These are phyloP conservation scores for Scutellaria minor DNA, from an alignment of 257 asterid species.

Conservation along the genomic window DNA sequence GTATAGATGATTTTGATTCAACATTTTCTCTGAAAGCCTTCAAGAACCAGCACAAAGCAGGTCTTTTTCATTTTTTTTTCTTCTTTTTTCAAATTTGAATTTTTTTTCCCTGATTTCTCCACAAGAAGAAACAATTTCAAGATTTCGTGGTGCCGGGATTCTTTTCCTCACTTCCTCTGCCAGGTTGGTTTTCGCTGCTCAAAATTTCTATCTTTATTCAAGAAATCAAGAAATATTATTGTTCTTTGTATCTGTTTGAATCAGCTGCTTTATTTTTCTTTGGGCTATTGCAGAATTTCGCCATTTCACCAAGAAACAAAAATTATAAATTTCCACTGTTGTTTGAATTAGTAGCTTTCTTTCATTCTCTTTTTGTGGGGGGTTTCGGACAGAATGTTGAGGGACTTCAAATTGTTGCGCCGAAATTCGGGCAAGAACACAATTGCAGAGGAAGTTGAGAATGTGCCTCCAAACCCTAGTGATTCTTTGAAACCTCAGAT, in stretches of 20 bases:
- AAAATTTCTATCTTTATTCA: conserved; percentile 17
- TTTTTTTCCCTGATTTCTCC: conserved; percentile 3
- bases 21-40: conserved; percentile 23
- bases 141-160: conserved; percentile 54
- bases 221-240: conserved; percentile 14
- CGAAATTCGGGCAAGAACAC: conserved; percentile 67
- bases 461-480: conserved; percentile 69
- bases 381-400: conserved; percentile 68
- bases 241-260: not conserved
- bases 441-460: conserved; percentile 79
- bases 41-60: conserved; percentile 11
- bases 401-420: conserved; percentile 83
- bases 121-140: conserved; percentile 52
- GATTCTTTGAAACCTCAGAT: conserved; percentile 55
- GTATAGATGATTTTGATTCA: conserved; percentile 25
- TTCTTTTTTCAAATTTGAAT: not conserved
- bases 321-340: not conserved
- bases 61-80: not conserved
- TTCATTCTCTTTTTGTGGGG: conserved; percentile 25
- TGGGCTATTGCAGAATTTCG: conserved; percentile 41
- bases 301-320: not conserved
- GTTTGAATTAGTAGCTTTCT: not conserved
- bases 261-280: not conserved
- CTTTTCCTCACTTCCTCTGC: conserved; percentile 64
- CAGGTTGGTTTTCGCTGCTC: conserved; percentile 51